A percentile compares a stretch with the other conserved stretches of the same genome.
Evolutionary conservation across 2,329 filamentous ascomycete genomes (phyloP).

Genomic region (Escovopsis sp.): DNA sequence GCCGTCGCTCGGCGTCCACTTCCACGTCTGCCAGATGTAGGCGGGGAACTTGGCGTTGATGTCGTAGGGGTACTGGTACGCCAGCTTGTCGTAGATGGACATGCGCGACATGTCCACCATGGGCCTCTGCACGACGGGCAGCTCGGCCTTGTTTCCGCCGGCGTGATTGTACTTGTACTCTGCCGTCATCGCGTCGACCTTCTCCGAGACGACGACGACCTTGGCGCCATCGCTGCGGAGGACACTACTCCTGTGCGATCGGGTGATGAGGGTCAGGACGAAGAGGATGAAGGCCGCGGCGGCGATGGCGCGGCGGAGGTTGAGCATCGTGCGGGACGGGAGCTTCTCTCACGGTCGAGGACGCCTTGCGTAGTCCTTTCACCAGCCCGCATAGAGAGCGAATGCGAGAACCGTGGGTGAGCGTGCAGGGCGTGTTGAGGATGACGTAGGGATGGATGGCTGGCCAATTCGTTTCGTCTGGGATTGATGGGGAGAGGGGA

Average conservation of each 20-base stretch:
- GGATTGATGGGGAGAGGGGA: too few relatives aligned
- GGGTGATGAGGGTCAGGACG: conserved; percentile 52
- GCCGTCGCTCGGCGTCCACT: conserved; percentile 60
- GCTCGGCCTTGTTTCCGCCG: conserved; percentile 1
- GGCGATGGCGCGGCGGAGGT: conserved; percentile 60
- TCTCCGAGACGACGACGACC: conserved; percentile 3
- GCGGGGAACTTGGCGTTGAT: conserved; percentile 79
- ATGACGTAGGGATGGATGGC: too few relatives aligned
- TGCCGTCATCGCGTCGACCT: neutral
- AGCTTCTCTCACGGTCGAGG: too few relatives aligned
- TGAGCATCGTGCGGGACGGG: conserved; percentile 44
- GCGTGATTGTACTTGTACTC: neutral
- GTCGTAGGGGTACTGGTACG: conserved; percentile 90
- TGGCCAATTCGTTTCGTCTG: too few relatives aligned
- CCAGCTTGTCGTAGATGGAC: conserved; percentile 64
- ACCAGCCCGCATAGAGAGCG: too few relatives aligned
- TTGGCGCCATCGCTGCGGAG: conserved; percentile 6
- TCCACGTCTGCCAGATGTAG: conserved; percentile 99
- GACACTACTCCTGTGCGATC: conserved; percentile 29
- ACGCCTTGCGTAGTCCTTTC: too few relatives aligned
- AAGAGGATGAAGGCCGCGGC: conserved; percentile 53
- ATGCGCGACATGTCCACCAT: conserved; percentile 56
- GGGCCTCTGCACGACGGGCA: conserved; percentile 36
- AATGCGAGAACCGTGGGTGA: too few relatives aligned
- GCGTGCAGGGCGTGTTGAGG: too few relatives aligned